Evolutionary conservation across 805 yeast genomes (phyloP).

Genomic region (Zygosaccharomyces pseudorouxii): DNA sequence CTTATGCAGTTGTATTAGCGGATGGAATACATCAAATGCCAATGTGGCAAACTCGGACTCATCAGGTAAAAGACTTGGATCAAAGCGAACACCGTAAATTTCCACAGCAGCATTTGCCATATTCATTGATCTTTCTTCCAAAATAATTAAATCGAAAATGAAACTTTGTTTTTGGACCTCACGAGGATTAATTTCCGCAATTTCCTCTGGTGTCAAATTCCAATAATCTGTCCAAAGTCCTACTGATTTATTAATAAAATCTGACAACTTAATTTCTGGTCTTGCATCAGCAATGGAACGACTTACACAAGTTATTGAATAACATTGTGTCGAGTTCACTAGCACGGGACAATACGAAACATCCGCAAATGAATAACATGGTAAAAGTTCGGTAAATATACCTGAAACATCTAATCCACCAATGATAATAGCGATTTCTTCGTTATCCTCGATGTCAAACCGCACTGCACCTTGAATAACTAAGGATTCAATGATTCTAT

Average conservation of each 20-base stretch:
- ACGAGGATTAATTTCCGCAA: conserved; percentile 45
- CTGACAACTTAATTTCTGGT: conserved; percentile 31
- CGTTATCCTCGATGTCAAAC: conserved; percentile 33
- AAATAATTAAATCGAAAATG: conserved; percentile 66
- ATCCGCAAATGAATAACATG: conserved; percentile 33
- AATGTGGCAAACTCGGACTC: conserved; percentile 54
- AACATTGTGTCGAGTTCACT: conserved; percentile 44
- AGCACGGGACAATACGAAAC: conserved; percentile 37
- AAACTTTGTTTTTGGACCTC: conserved; percentile 67
- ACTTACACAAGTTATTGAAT: conserved; percentile 35
- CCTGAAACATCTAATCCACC: conserved; percentile 36
- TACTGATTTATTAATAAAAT: conserved; percentile 35
- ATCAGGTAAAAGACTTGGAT: conserved; percentile 43
- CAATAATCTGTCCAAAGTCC: conserved; percentile 65
- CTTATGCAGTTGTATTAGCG: conserved; percentile 52
- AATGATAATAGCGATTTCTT: conserved; percentile 34
- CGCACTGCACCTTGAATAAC: conserved; percentile 41
- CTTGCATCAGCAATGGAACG: conserved; percentile 16
- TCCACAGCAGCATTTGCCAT: conserved; percentile 62
- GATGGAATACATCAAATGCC: conserved; percentile 53
- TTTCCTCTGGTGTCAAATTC: conserved; percentile 53
- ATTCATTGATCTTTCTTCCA: conserved; percentile 65
- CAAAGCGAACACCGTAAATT: conserved; percentile 45
- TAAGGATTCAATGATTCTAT: conserved; percentile 43
- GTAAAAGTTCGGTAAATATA: conserved; percentile 34